A percentile compares a stretch with the other conserved stretches of the same genome.
Evolutionary conservation across 1,139 yeast genomes (phyloP).

Genomic region (Diutina sp.): DNA sequence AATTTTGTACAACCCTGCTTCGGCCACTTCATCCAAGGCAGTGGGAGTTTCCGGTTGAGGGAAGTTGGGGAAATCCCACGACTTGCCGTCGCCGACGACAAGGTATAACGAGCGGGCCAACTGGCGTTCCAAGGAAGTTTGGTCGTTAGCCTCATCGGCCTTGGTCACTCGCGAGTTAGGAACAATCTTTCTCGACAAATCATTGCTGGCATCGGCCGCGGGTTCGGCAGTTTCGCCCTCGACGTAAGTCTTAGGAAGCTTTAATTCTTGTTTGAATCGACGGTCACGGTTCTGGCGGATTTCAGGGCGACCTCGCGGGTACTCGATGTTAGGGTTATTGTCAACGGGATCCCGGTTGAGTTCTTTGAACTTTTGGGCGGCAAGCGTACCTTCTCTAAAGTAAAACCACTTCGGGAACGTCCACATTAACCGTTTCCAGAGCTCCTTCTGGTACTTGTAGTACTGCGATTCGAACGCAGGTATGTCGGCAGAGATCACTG

Average conservation of each 20-base stretch:
- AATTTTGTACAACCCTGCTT: slow-evolving; percentile 51
- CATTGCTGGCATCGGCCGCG: slow-evolving; percentile 16
- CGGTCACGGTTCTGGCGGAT: slow-evolving; percentile 82
- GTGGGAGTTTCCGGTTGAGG: slow-evolving; percentile 19
- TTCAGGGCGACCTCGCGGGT: slow-evolving; percentile 76
- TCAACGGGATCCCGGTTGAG: slow-evolving; percentile 68
- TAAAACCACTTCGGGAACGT: slow-evolving; percentile 92
- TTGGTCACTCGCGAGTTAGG: slow-evolving; percentile 65
- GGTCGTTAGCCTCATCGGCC: slow-evolving; percentile 58
- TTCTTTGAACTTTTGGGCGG: slow-evolving; percentile 70
- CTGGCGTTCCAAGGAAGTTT: slow-evolving; percentile 61
- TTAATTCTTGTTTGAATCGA: slow-evolving; percentile 63
- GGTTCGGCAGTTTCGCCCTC: slow-evolving; percentile 30
- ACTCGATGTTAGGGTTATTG: slow-evolving; percentile 63
- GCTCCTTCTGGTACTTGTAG: slow-evolving; percentile 72
- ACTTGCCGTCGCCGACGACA: slow-evolving; percentile 31
- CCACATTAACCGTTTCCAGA: slow-evolving; percentile 91
- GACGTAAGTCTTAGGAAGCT: slow-evolving; percentile 47
- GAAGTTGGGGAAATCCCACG: slow-evolving; percentile 79
- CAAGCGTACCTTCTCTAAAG: slow-evolving; percentile 79
- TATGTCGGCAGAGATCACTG: slow-evolving; percentile 70
- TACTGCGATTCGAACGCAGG: slow-evolving; percentile 64
- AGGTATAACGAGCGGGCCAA: slow-evolving; percentile 73
- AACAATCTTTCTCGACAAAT: slow-evolving; percentile 52
- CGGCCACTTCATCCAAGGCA: slow-evolving; percentile 65